phyloP scores from a whole-genome alignment of 768 basidiomycete species.

The Lyophyllum shimeji region DNA sequence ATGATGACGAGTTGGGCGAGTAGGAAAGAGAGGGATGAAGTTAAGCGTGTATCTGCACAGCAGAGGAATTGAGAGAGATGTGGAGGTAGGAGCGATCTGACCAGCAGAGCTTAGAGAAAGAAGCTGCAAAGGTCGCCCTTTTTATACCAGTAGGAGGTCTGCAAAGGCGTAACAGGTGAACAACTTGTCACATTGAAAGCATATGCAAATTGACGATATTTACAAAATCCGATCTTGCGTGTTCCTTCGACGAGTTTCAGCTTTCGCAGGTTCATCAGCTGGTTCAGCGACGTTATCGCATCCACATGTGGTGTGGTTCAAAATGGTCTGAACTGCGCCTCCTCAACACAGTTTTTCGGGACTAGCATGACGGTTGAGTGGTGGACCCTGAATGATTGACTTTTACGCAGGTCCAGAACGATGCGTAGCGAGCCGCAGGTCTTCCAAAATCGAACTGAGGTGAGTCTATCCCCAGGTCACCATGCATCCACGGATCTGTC shows the following conservation, averaged over 20 bases:
- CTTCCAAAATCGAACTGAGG: no score
- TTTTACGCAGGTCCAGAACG: no score
- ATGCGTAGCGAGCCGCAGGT: no score
- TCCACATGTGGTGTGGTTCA: neutral
- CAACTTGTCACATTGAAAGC: neutral
- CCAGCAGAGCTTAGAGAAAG: constrained; percentile 8
- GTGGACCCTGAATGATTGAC: no score
- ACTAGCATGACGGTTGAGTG: no score
- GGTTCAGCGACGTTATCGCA: neutral
- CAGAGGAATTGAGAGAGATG: neutral
- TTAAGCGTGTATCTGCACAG: neutral
- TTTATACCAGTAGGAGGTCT: neutral
- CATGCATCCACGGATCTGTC: no score
- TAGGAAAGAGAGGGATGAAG: neutral
- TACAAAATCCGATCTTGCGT: no score
- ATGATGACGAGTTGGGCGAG: neutral
- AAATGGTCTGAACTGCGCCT: no score
- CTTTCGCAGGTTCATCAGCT: neutral
- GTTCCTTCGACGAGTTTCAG: no score
- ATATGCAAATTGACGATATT: neutral
- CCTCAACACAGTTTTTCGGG: no score
- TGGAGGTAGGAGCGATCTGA: neutral
- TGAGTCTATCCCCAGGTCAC: no score
- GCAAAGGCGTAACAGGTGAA: no score
- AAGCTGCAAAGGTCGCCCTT: neutral